Evolutionary conservation across 257 asterid species (phyloP), one percentile per base, ranked within the genome.

Genomic region (Rubia yunnanensis): DNA sequence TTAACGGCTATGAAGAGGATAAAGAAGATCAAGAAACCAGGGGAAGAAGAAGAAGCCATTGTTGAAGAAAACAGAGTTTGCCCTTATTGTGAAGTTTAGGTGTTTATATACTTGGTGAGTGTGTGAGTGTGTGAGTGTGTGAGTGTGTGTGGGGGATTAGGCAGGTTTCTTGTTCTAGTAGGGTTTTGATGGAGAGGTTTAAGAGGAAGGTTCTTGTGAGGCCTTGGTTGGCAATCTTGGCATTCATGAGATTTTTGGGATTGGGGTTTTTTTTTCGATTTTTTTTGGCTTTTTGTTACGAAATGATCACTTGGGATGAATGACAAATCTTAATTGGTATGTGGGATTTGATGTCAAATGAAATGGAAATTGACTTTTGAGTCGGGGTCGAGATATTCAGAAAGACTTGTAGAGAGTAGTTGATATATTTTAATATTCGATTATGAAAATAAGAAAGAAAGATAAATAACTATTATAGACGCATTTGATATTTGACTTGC

Each of bases 31-130:
- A 78, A 26, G 66, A 72, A 69, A 36, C 79, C 71, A 67, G 74
- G 31, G 77, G 80, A 70, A n/a, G n/a, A n/a, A n/a, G n/a, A n/a
- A n/a, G n/a, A n/a, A 65, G 79, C 78, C 83, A 81, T 65, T 2
- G 76, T 53, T 72, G 68, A 67, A 23, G 35, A 60, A 44, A 73
- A 65, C 72, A 69, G 81, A 64, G 77, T 5, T 55, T 44, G 20
- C 1, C n/a, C 46, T 44, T 44, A 7, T 44, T 44, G 22, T 13
- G 52, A 17, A 3, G 52, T 5, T 44, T 44, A 14, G 52, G 52
- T 44, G 52, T 44, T 44, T 44, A 44, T 44, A 44, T 44, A 44
- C 52, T 44, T 7, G 0, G 52, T n/a, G 1, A 57, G 15, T 48
- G 48, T 57, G 73, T 56, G 36, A 20, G 24, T 10, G 10, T 15